These are phyloP conservation scores for Globisporangium acanthophoron DNA, from an alignment of 352 stramenopile genomes.

Conservation along the genomic window DNA sequence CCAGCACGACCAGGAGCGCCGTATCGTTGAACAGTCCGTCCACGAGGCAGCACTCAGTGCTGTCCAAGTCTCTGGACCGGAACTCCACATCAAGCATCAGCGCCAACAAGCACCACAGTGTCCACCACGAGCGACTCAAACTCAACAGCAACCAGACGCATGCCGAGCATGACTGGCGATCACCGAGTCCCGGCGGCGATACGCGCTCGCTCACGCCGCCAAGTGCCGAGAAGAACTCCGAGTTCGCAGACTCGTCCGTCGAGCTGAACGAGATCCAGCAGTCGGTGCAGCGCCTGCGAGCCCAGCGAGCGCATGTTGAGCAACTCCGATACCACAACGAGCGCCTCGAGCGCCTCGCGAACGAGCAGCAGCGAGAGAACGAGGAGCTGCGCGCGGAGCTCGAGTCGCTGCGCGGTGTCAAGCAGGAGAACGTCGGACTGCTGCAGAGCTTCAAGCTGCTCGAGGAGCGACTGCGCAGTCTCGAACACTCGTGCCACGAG, in stretches of 20 bases:
- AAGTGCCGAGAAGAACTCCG: background rate
- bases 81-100: background rate
- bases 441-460: constrained; percentile 51
- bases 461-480: constrained; percentile 33
- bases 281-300: constrained; percentile 40
- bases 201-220: background rate
- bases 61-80: background rate
- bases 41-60: background rate
- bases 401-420: constrained; percentile 27
- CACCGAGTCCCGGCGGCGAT: background rate
- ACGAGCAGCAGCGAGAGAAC: constrained; percentile 30
- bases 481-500: constrained; percentile 30
- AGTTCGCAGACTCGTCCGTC: constrained; percentile 7
- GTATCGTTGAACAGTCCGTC: background rate
- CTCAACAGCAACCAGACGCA: constrained; percentile 1
- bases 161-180: background rate
- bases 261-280: constrained; percentile 45
- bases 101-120: background rate
- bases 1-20: background rate
- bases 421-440: constrained; percentile 51
- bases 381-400: constrained; percentile 37
- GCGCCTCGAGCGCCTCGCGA: constrained; percentile 27
- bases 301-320: constrained; percentile 51
- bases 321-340: constrained; percentile 37
- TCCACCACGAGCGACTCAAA: background rate